phyloP scores from a whole-genome alignment of 768 basidiomycete species.

The Clitopilus passeckerianus region DNA sequence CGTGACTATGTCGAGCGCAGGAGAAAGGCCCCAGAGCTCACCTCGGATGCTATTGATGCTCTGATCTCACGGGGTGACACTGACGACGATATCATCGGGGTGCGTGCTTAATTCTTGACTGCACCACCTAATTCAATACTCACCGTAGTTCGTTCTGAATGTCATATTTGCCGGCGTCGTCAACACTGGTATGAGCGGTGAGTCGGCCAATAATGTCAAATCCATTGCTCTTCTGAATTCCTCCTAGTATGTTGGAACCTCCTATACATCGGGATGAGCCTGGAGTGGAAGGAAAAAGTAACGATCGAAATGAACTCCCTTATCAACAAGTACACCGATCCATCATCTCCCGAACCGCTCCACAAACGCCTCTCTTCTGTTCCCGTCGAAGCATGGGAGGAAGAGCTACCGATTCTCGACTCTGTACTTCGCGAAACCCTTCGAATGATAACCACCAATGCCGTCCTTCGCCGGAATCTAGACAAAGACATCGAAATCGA shows the following conservation, averaged over 20 bases:
- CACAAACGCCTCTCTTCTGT: conserved; percentile 28
- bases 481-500: conserved; percentile 20
- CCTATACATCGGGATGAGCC: conserved; percentile 24
- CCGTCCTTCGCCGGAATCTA: conserved; percentile 30
- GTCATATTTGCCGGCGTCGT: conserved; percentile 30
- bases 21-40: conserved; percentile 6
- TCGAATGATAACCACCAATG: conserved; percentile 21
- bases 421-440: conserved; percentile 33
- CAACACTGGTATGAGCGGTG: conserved; percentile 29
- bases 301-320: conserved; percentile 23
- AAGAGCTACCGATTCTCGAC: conserved; percentile 30
- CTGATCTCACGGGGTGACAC: conserved; percentile 13
- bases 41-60: conserved; percentile 15
- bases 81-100: conserved; percentile 18
- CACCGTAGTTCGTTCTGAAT: conserved; percentile 21
- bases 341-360: conserved; percentile 20
- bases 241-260: conserved; percentile 31
- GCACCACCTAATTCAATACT: too few species aligned
- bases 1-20: conserved; percentile 11
- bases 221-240: not conserved
- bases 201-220: conserved; percentile 2
- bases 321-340: conserved; percentile 19
- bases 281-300: conserved; percentile 29
- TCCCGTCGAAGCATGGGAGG: conserved; percentile 33
- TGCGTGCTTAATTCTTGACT: conserved; percentile 2